Evolutionary conservation across 306 rosid genomes (phyloP).

Genomic region (Cucumis hystrix): DNA sequence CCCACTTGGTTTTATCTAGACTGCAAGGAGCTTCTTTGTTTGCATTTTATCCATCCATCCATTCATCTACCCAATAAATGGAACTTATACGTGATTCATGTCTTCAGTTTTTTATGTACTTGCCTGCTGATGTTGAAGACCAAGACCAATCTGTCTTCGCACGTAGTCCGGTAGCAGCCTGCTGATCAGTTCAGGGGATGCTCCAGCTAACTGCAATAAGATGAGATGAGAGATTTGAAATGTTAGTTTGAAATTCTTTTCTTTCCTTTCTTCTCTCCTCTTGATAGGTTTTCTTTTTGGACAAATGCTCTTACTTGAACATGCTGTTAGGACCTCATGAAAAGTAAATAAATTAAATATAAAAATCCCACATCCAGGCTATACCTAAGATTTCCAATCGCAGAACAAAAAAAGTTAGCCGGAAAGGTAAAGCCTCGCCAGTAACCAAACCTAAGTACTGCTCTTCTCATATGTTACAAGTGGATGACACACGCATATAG

Average conservation of each 20-base stretch:
- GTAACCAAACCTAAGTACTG: not conserved
- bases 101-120: slow-evolving; percentile 40
- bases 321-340: not conserved
- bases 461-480: not conserved
- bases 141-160: slow-evolving; percentile 48
- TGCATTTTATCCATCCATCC: slow-evolving; percentile 11
- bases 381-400: not conserved
- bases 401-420: not conserved
- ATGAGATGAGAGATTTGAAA: not conserved
- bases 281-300: not conserved
- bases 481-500: not conserved
- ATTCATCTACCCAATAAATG: slow-evolving; percentile 14
- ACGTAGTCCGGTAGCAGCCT: slow-evolving; percentile 82
- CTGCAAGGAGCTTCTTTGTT: slow-evolving; percentile 17
- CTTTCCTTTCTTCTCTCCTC: not conserved
- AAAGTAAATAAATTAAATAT: not conserved
- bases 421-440: not conserved
- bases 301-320: not conserved
- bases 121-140: slow-evolving; percentile 43
- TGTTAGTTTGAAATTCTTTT: not conserved
- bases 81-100: slow-evolving; percentile 19
- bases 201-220: slow-evolving; percentile 54
- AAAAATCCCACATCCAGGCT: not conserved
- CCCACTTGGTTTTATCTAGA: slow-evolving; percentile 19
- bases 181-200: slow-evolving; percentile 61